Percentiles rank a stretch among this genome's conserved stretches.
Conservation (phyloP, 495 filamentous ascomycete genomes). For the Daldinia childiae region DNA sequence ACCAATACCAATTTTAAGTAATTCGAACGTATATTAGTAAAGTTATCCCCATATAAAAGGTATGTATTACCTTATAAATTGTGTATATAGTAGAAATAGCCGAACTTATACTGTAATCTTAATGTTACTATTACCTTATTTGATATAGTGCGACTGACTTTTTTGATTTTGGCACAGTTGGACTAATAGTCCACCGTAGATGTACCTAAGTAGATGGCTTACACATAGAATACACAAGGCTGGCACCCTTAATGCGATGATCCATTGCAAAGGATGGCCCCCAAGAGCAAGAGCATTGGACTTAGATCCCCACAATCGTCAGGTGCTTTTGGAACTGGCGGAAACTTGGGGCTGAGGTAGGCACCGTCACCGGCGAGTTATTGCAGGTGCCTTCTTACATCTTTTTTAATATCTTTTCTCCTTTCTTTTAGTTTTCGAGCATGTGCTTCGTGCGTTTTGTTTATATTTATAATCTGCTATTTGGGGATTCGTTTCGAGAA, state of each 20-base stretch:
- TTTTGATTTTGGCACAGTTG: too few relatives aligned
- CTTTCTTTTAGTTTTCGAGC: background rate
- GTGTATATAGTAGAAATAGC: too few relatives aligned
- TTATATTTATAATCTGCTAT: background rate
- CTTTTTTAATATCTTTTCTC: background rate
- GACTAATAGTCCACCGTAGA: too few relatives aligned
- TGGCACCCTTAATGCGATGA: slow-evolving; percentile 15
- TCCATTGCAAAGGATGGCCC: slow-evolving; percentile 12
- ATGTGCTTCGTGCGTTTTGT: slow-evolving; percentile 1
- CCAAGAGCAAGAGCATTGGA: background rate
- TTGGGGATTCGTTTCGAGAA: background rate
- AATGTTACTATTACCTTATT: too few relatives aligned
- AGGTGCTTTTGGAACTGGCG: background rate
- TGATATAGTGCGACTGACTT: too few relatives aligned
- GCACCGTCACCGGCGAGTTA: background rate
- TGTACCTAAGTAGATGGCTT: slow-evolving; percentile 6
- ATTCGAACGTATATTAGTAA: too few relatives aligned
- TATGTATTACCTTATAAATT: too few relatives aligned
- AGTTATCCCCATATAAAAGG: too few relatives aligned
- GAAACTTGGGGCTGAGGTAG: too few relatives aligned
- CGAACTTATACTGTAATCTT: too few relatives aligned
- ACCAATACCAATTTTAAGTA: too few relatives aligned
- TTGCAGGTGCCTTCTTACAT: background rate
- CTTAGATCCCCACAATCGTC: background rate
- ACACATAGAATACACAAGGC: slow-evolving; percentile 19